Evolutionary conservation across 352 stramenopile species (phyloP).

Genomic region (Phytopythium kandeliae): DNA sequence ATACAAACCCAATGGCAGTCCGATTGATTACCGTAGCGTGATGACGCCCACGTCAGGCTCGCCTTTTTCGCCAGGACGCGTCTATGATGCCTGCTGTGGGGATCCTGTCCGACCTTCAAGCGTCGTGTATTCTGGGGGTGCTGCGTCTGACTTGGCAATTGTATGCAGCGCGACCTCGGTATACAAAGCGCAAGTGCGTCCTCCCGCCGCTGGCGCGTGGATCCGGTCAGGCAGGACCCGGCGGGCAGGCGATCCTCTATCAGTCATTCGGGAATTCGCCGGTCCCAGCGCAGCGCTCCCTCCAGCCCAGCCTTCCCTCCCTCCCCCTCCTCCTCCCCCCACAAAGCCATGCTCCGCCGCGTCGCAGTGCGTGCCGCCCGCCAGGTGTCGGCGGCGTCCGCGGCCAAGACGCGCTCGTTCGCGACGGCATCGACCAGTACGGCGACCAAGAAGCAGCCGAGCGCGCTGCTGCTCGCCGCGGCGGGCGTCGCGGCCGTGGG

Average conservation of each 20-base stretch:
- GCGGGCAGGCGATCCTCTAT: conserved; percentile 1
- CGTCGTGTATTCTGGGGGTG: conserved; percentile 1
- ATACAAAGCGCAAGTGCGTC: conserved; percentile 1
- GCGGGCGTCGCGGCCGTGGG: conserved; percentile 47
- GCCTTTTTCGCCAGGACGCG: too few relatives aligned
- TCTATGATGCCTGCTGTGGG: not conserved
- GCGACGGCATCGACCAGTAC: conserved; percentile 30
- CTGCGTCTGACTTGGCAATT: not conserved
- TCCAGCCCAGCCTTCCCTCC: not conserved
- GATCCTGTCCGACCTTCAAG: not conserved
- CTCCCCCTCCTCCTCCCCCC: not conserved
- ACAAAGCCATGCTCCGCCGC: conserved; percentile 44
- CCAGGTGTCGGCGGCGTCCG: conserved; percentile 33
- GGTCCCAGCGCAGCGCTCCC: conserved; percentile 15
- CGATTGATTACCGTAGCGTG: too few relatives aligned
- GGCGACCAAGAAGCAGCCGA: conserved; percentile 35
- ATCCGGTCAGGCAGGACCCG: too few relatives aligned
- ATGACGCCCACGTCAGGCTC: too few relatives aligned
- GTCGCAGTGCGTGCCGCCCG: conserved; percentile 33
- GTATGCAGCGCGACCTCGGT: not conserved
- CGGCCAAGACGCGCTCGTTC: conserved; percentile 43
- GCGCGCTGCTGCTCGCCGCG: conserved; percentile 40
- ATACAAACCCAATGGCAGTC: conserved; percentile 1
- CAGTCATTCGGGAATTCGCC: conserved; percentile 29
- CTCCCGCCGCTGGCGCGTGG: not conserved